Evolutionary conservation across 805 yeast species (phyloP).

Genomic region (Kodamaea leandrae): DNA sequence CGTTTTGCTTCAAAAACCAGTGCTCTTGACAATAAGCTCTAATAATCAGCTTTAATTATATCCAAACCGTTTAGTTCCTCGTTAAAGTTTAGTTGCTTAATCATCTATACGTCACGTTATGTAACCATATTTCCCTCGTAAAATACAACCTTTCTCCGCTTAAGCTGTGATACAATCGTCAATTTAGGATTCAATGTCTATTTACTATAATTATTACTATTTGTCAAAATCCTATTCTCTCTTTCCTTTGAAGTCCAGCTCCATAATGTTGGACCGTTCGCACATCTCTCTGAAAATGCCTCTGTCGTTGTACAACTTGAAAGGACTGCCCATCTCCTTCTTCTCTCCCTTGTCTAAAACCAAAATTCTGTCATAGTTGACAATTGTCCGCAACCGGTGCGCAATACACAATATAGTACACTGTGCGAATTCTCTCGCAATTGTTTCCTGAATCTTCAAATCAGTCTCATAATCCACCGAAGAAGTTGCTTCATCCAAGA

Average conservation of each 20-base stretch:
- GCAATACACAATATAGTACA: slow-evolving; percentile 87
- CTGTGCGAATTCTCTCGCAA: slow-evolving; percentile 60
- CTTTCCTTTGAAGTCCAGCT: slow-evolving; percentile 45
- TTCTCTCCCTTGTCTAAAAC: slow-evolving; percentile 81
- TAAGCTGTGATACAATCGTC: too few species aligned
- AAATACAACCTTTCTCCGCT: too few species aligned
- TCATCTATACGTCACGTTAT: too few species aligned
- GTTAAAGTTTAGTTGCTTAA: too few species aligned
- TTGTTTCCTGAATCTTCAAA: slow-evolving; percentile 72
- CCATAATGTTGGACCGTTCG: slow-evolving; percentile 44
- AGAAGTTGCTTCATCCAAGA: slow-evolving; percentile 81
- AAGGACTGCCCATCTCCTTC: slow-evolving; percentile 72
- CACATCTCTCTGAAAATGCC: slow-evolving; percentile 71
- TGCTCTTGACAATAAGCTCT: slow-evolving; percentile 49
- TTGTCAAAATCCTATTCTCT: too few species aligned
- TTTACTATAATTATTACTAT: too few species aligned
- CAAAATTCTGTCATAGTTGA: slow-evolving; percentile 71
- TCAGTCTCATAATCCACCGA: slow-evolving; percentile 87
- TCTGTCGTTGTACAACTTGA: slow-evolving; percentile 46
- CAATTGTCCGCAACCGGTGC: slow-evolving; percentile 73
- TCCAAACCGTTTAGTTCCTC: slow-evolving; percentile 66
- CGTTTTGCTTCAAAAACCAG: slow-evolving; percentile 49
- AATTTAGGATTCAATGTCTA: too few species aligned
- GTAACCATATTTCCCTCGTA: too few species aligned
- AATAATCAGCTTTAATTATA: slow-evolving; percentile 65